These are phyloP conservation scores for Oryza glaberrima DNA, from an alignment of 176 grass and related monocot genomes.

Conservation along the genomic window DNA sequence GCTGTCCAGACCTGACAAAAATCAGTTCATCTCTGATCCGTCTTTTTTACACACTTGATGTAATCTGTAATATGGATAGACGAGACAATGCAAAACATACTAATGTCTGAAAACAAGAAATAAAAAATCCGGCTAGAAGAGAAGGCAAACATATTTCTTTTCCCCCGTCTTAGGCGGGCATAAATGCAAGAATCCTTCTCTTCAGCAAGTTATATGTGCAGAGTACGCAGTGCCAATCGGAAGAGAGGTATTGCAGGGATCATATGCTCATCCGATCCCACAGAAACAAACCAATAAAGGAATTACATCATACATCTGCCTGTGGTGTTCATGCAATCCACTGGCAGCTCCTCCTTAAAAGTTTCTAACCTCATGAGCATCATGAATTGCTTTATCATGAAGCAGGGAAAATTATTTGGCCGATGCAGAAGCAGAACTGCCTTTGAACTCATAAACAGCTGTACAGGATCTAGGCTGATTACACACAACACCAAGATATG, in stretches of 20 bases:
- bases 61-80: background rate
- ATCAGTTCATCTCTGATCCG: too few relatives aligned
- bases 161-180: too few relatives aligned
- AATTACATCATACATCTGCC: background rate
- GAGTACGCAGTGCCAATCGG: background rate
- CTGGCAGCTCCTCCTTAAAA: background rate
- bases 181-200: background rate
- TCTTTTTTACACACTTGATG: background rate
- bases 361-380: constrained; percentile 12
- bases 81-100: background rate
- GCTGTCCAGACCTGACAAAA: background rate
- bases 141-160: too few relatives aligned
- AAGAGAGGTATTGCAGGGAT: background rate
- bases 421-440: background rate
- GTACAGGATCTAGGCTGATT: constrained; percentile 21
- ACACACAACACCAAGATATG: background rate
- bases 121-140: background rate
- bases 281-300: background rate
- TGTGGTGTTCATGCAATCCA: constrained; percentile 13
- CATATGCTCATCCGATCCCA: background rate
- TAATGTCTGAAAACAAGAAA: too few relatives aligned
- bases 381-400: background rate
- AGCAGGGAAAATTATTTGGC: background rate
- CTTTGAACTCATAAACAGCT: constrained; percentile 3
- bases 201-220: background rate